phyloP scores from a whole-genome alignment of 176 grass and related monocot species.

The Carex myosuroides region DNA sequence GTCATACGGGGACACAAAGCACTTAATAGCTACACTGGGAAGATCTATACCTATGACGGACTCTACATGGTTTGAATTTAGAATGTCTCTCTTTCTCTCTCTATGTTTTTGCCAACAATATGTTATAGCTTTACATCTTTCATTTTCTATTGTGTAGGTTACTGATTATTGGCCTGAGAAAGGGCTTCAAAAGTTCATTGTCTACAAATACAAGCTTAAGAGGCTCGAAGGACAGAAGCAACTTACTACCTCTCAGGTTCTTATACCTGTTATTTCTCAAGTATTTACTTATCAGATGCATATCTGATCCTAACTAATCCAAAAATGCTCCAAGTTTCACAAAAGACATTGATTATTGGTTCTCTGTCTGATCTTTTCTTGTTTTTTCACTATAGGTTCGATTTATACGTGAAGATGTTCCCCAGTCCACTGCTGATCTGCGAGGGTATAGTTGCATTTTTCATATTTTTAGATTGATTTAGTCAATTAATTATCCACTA shows the following conservation, averaged over 20 bases:
- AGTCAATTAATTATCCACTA: not conserved
- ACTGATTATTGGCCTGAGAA: conserved; percentile 58
- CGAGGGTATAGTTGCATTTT: conserved; percentile 55
- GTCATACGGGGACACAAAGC: conserved; percentile 66
- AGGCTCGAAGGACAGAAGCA: conserved; percentile 66
- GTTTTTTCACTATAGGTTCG: conserved; percentile 36
- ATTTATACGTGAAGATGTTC: conserved; percentile 69
- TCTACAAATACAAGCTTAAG: conserved; percentile 78
- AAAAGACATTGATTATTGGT: not conserved
- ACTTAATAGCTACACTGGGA: conserved; percentile 64
- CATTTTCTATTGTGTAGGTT: conserved; percentile 39
- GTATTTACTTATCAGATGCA: not conserved
- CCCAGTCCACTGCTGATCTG: conserved; percentile 51
- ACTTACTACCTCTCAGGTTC: conserved; percentile 72
- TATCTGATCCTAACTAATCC: not conserved
- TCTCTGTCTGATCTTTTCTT: not conserved
- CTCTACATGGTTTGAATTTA: conserved; percentile 60
- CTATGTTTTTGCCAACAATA: not conserved
- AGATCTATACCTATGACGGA: conserved; percentile 82
- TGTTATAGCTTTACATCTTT: not conserved
- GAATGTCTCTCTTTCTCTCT: not conserved
- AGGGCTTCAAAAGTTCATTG: conserved; percentile 49
- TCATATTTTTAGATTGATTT: not conserved
- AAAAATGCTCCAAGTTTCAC: not conserved
- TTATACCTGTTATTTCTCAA: not conserved